phyloP scores from a whole-genome alignment of 2,329 filamentous ascomycete species.

The Didymella pomorum region DNA sequence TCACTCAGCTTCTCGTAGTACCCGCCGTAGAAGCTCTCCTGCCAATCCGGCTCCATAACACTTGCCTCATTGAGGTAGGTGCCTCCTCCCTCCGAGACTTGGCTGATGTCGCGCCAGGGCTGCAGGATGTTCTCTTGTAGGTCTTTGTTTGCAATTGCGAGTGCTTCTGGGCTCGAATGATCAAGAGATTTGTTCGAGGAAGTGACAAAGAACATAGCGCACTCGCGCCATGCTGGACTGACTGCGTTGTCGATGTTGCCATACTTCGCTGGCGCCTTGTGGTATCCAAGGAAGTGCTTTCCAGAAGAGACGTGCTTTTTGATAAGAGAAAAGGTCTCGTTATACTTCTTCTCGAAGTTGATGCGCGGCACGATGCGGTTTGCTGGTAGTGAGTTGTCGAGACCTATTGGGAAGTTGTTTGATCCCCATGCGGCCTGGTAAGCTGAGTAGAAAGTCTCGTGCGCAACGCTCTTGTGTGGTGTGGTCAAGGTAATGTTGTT shows the following conservation, averaged over 20 bases:
- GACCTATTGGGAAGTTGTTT: conserved; percentile 20
- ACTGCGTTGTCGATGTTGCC: conserved; percentile 32
- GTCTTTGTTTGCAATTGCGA: conserved; percentile 1
- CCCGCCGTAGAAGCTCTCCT: conserved; percentile 34
- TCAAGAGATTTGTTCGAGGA: conserved; percentile 5
- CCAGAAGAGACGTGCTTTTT: conserved; percentile 26
- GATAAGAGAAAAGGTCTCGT: conserved; percentile 52
- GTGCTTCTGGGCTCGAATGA: not conserved
- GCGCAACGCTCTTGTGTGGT: conserved; percentile 31
- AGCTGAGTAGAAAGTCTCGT: conserved; percentile 26
- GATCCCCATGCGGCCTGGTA: conserved; percentile 34
- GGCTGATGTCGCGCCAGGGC: conserved; percentile 2
- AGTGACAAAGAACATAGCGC: conserved; percentile 30
- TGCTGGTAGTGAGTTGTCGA: not conserved
- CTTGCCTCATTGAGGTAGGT: conserved; percentile 34
- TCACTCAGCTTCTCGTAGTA: conserved; percentile 32
- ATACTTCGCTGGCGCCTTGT: conserved; percentile 27
- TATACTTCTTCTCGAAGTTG: conserved; percentile 38
- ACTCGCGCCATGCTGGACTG: conserved; percentile 30
- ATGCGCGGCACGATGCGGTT: conserved; percentile 34
- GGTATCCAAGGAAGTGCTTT: conserved; percentile 27
- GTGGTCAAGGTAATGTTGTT: conserved; percentile 33
- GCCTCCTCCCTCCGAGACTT: conserved; percentile 1
- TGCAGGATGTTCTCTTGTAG: conserved; percentile 5
- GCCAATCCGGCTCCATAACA: conserved; percentile 34